Evolutionary conservation across 1,284 basidiomycete genomes (phyloP).

Genomic region (Kwoniella shivajii): DNA sequence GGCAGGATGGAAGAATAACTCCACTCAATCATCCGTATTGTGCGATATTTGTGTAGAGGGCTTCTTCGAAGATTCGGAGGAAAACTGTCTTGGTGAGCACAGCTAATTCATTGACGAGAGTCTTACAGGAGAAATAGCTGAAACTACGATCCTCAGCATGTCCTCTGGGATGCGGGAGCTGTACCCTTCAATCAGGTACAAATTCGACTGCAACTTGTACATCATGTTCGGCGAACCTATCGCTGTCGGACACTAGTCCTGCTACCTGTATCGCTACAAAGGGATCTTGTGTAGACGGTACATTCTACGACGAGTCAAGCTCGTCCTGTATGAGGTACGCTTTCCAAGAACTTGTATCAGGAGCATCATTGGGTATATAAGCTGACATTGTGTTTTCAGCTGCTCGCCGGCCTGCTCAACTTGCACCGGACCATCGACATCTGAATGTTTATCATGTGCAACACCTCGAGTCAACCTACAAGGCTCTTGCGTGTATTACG

Average conservation of each 20-base stretch:
- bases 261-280: slow-evolving; percentile 35
- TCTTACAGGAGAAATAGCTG: background rate
- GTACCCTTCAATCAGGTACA: slow-evolving; percentile 35
- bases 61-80: slow-evolving; percentile 41
- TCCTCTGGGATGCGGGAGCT: slow-evolving; percentile 49
- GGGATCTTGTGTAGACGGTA: slow-evolving; percentile 38
- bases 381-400: slow-evolving; percentile 13
- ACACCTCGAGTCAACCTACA: slow-evolving; percentile 39
- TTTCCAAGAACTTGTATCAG: background rate
- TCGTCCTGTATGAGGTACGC: slow-evolving; percentile 38
- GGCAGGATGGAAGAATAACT: slow-evolving; percentile 52
- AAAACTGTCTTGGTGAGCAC: slow-evolving; percentile 51
- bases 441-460: slow-evolving; percentile 49
- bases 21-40: slow-evolving; percentile 24
- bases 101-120: too few species aligned
- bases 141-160: slow-evolving; percentile 44
- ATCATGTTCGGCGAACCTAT: slow-evolving; percentile 39
- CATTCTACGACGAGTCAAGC: slow-evolving; percentile 41
- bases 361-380: too few species aligned
- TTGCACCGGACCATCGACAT: slow-evolving; percentile 46
- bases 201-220: slow-evolving; percentile 22
- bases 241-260: slow-evolving; percentile 33
- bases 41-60: slow-evolving; percentile 53
- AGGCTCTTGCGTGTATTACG: slow-evolving; percentile 51
- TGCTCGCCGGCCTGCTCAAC: slow-evolving; percentile 52